Base-by-base conservation (phyloP, 169 alveolate genomes). In the Plasmodium sp. region DNA sequence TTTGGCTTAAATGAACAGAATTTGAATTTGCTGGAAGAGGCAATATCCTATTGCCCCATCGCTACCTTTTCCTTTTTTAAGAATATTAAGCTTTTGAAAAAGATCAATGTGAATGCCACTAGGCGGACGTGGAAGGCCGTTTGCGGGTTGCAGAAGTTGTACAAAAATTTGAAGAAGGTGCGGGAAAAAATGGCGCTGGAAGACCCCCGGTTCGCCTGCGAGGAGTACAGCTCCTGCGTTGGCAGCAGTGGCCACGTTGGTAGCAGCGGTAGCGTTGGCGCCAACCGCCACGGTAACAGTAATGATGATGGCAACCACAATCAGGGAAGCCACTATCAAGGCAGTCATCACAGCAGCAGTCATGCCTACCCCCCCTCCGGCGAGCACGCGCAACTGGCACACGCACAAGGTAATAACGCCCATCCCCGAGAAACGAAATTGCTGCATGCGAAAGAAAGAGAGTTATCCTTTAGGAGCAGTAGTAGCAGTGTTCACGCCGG, bases 51-150 rank as follows among this genome's bases (percentile, higher is more conserved):
- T 34, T 86, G 93, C 18, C 93, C 93, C 16, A 86, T 86, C 43
- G 93, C 93, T 33, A 86, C 93, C 9, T 86, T 56, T 48, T 48
- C 93, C 27, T 86, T 86, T 77, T 86, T 75, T 77, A 86, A 86
- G 56, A 86, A 86, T 86, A 86, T 86, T 22, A 86, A 86, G 31
- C 85, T 86, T 31, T 56, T 86, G 39, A 79, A 86, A 45, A 62
- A 86, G 16, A 75, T 86, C 34, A 86, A 86, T 77, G 93, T 86
- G 31, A 86, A 86, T 86, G 79, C 93, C 45, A 51, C 85, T 75
- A 75, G 93, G 71, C 85, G 93, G 18, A 86, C 93, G 45, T 86
- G 93, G 93, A 86, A 86, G 43, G 80, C 83, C 18, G 93, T 86
- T 12, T 86, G 93, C 7, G 58, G 85, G 7, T 77, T 86, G 22